Evolutionary conservation across 768 basidiomycete species (phyloP).

Genomic region (Auricularia cornea): DNA sequence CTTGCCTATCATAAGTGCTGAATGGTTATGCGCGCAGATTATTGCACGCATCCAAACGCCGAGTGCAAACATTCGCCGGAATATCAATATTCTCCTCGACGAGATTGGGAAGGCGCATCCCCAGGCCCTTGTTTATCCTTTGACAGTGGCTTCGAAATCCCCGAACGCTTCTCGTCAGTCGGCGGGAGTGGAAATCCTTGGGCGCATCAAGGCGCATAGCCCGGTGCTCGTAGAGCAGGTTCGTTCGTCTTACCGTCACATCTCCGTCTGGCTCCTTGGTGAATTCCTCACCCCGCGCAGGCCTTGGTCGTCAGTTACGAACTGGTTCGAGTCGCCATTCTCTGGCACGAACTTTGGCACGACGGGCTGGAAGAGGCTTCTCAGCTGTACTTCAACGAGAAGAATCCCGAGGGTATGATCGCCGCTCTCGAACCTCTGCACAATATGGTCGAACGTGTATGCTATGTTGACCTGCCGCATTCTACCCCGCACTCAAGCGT

Average conservation of each 20-base stretch:
- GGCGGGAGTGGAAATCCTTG: constrained; percentile 1
- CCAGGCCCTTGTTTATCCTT: constrained; percentile 5
- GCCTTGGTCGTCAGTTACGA: constrained; percentile 39
- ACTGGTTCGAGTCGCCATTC: constrained; percentile 40
- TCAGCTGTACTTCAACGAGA: constrained; percentile 39
- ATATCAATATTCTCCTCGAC: constrained; percentile 4
- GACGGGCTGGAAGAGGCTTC: constrained; percentile 43
- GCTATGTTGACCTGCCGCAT: background rate
- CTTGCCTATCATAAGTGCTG: background rate
- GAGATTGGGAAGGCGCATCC: constrained; percentile 4
- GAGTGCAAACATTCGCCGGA: constrained; percentile 1
- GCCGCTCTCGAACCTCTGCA: constrained; percentile 38
- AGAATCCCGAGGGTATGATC: constrained; percentile 41
- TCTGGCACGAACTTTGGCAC: constrained; percentile 46
- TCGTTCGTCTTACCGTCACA: background rate
- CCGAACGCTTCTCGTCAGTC: background rate
- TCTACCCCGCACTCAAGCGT: background rate
- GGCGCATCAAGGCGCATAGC: constrained; percentile 3
- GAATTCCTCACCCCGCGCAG: too few species aligned
- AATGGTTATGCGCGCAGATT: background rate
- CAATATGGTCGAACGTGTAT: constrained; percentile 35
- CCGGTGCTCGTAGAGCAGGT: constrained; percentile 4
- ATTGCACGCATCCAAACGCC: constrained; percentile 8
- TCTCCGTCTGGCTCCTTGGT: background rate
- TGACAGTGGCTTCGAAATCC: constrained; percentile 5